These are phyloP conservation scores for Trypanosoma rangeli DNA, from an alignment of 208 protist genomes.

Conservation along the genomic window DNA sequence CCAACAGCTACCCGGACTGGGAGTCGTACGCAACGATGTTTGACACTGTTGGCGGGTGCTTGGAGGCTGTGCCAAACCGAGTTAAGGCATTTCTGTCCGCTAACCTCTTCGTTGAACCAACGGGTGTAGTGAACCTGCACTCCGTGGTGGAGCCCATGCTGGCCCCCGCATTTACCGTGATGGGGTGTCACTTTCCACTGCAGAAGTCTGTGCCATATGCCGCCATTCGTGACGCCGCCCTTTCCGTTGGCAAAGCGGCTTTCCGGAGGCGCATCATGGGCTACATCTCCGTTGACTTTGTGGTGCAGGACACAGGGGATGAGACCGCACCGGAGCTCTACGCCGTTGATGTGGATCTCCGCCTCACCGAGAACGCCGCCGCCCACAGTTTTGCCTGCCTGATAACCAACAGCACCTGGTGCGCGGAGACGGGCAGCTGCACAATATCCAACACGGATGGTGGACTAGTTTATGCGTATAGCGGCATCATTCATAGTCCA, in stretches of 20 bases:
- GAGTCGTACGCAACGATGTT: slow-evolving; percentile 72
- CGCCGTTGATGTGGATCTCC: slow-evolving; percentile 91
- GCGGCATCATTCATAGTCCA: slow-evolving; percentile 87
- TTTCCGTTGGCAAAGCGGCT: slow-evolving; percentile 68
- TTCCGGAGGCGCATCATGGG: slow-evolving; percentile 85
- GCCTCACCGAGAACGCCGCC: slow-evolving; percentile 74
- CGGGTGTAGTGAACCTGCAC: slow-evolving; percentile 67
- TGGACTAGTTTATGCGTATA: slow-evolving; percentile 77
- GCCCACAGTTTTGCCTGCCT: slow-evolving; percentile 65
- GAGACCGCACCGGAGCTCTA: slow-evolving; percentile 45
- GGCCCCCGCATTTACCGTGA: slow-evolving; percentile 80
- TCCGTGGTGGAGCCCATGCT: slow-evolving; percentile 90
- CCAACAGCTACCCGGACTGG: slow-evolving; percentile 81
- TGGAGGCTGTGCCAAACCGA: slow-evolving; percentile 84
- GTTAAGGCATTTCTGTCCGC: slow-evolving; percentile 57
- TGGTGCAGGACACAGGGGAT: slow-evolving; percentile 40
- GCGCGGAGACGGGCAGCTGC: slow-evolving; percentile 34
- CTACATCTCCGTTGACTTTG: slow-evolving; percentile 89
- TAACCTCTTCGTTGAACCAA: slow-evolving; percentile 86
- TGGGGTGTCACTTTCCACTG: slow-evolving; percentile 72
- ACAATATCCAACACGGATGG: background rate
- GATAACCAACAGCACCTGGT: slow-evolving; percentile 41
- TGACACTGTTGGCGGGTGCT: slow-evolving; percentile 73
- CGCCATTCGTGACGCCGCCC: slow-evolving; percentile 61
- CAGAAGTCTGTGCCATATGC: slow-evolving; percentile 52